Evolutionary conservation across 139 green algal genomes (phyloP).

Genomic region (Picochlorum sp.): DNA sequence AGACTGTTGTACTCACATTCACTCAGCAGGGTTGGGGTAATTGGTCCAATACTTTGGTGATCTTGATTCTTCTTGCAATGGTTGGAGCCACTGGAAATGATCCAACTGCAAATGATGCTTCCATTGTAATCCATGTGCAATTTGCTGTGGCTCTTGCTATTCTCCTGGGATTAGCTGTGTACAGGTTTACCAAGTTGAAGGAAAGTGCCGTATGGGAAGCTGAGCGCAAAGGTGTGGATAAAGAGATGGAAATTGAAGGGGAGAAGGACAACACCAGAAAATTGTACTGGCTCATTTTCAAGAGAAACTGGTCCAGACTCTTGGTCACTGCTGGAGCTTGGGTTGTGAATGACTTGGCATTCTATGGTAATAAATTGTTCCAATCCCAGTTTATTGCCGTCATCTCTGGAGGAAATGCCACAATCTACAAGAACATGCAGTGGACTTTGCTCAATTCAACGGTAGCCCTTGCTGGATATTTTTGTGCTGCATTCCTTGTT

Average conservation of each 20-base stretch:
- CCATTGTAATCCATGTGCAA: constrained; percentile 18
- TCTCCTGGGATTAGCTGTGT: constrained; percentile 31
- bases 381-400: constrained; percentile 49
- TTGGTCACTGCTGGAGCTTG: constrained; percentile 27
- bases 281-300: constrained; percentile 18
- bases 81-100: constrained; percentile 7
- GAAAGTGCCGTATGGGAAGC: constrained; percentile 34
- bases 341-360: constrained; percentile 47
- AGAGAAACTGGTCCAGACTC: constrained; percentile 26
- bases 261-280: constrained; percentile 3
- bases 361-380: constrained; percentile 73
- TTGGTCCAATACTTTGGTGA: constrained; percentile 18
- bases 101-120: not conserved
- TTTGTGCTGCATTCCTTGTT: constrained; percentile 42
- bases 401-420: constrained; percentile 21
- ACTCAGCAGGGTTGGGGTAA: constrained; percentile 25
- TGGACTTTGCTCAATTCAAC: constrained; percentile 66
- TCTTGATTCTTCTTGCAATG: constrained; percentile 14
- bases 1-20: constrained; percentile 26
- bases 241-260: constrained; percentile 17
- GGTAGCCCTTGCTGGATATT: constrained; percentile 58
- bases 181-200: constrained; percentile 27
- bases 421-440: constrained; percentile 37
- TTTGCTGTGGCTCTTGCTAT: constrained; percentile 34
- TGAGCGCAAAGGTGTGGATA: constrained; percentile 25